phyloP scores from a whole-genome alignment of 2,329 filamentous ascomycete genomes.

The Cercospora beticola region DNA sequence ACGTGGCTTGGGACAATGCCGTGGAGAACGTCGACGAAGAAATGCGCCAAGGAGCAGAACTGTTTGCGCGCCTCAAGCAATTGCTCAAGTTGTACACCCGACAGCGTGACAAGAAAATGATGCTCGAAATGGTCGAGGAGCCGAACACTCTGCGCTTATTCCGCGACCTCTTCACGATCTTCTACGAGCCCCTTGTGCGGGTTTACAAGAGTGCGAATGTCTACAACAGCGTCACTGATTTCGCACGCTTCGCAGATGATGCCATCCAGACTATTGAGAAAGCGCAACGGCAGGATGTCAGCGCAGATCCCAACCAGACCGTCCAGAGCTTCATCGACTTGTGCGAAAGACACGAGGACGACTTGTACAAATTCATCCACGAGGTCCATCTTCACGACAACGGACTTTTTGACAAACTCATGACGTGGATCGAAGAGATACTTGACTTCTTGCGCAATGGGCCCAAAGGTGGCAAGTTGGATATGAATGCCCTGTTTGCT shows the following conservation, averaged over 20 bases:
- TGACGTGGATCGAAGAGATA: conserved; percentile 96
- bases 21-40: conserved; percentile 89
- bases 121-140: conserved; percentile 92
- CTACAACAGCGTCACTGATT: conserved; percentile 95
- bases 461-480: conserved; percentile 75
- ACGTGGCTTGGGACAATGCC: conserved; percentile 92
- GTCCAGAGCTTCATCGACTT: conserved; percentile 98
- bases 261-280: conserved; percentile 77
- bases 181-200: conserved; percentile 93
- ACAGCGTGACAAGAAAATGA: conserved; percentile 94
- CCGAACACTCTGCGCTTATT: conserved; percentile 96
- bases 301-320: conserved; percentile 94
- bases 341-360: conserved; percentile 89
- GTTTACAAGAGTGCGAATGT: conserved; percentile 99
- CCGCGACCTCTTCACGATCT: conserved; percentile 94
- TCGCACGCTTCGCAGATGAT: conserved; percentile 88
- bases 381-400: conserved; percentile 97
- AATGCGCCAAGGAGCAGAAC: conserved; percentile 81
- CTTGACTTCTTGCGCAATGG: conserved; percentile 88
- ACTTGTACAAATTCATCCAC: conserved; percentile 98
- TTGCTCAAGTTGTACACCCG: conserved; percentile 87
- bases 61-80: conserved; percentile 94
- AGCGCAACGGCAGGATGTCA: conserved; percentile 73
- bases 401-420: conserved; percentile 90
- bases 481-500: conserved; percentile 91